Evolutionary conservation across 176 grass and related monocot species (phyloP).

Genomic region (Carex parvula): DNA sequence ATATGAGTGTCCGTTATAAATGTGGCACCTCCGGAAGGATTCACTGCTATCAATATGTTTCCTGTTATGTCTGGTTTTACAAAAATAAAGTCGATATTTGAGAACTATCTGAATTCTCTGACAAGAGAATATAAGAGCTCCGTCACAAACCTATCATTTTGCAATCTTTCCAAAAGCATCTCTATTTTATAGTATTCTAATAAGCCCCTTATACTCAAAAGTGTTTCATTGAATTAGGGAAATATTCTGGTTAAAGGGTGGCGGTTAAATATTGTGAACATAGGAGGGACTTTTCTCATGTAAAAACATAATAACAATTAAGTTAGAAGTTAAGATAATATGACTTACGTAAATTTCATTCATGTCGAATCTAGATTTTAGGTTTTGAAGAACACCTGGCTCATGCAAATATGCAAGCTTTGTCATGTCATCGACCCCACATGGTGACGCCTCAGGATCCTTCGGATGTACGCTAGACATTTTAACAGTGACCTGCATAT

Average conservation of each 20-base stretch:
- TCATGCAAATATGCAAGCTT: slow-evolving; percentile 95
- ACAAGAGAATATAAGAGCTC: neutral
- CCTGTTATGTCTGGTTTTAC: slow-evolving; percentile 83
- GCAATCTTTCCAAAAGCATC: neutral
- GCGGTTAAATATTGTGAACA: neutral
- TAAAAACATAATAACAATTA: neutral
- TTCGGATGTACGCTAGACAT: slow-evolving; percentile 53
- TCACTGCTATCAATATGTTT: slow-evolving; percentile 96
- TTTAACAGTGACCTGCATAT: slow-evolving; percentile 58
- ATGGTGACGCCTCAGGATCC: slow-evolving; percentile 77
- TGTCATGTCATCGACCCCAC: slow-evolving; percentile 98
- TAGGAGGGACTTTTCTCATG: neutral
- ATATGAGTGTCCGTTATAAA: slow-evolving; percentile 94
- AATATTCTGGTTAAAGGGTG: neutral
- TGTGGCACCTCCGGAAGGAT: slow-evolving; percentile 93
- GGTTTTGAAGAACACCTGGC: slow-evolving; percentile 87
- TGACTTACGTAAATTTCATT: slow-evolving; percentile 98
- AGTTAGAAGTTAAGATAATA: slow-evolving; percentile 14
- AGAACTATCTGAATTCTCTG: neutral
- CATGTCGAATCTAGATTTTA: slow-evolving; percentile 87
- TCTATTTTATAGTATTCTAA: neutral
- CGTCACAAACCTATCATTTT: neutral
- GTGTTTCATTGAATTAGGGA: neutral
- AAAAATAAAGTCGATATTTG: slow-evolving; percentile 14
- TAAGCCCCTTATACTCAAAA: neutral